Base-by-base conservation (phyloP, 1,139 yeast species). In the Geotrichum macrosporum region DNA sequence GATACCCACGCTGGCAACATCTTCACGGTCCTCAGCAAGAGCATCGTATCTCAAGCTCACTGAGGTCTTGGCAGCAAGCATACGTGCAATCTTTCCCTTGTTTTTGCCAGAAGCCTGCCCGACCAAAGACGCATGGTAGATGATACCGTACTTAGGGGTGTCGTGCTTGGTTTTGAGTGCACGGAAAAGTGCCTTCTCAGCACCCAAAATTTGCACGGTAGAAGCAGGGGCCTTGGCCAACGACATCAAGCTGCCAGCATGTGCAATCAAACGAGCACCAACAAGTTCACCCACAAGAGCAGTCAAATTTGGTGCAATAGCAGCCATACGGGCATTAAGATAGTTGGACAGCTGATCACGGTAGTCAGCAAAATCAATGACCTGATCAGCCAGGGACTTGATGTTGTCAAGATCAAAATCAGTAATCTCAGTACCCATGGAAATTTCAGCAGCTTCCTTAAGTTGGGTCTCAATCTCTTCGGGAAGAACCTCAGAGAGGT, bases 71-170 rank as follows among this genome's bases (percentile, higher is more conserved):
- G 97, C 97, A 61, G 99, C 99, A 59, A 92, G 78, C 60, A 92
- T 96, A 75, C 99, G 84, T 50, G 99, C 97, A 67, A 92, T 87
- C 75, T 89, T 88, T 72, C 98, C 99, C 78, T 92, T 94, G 75
- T 94, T 92, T 72, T 86, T 87, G 65, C 95, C 95, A 48, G 94
- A 78, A 51, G 99, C 98, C 73, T 86, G 95, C 60, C 98, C 98
- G 62, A 94, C 94, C 62, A 92, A 78, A 36, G 97, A 88, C 44
- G 98, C 94, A 67, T 94, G 98, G 76, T 92, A 92, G 58, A 92
- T 78, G 64, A 92, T 77, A 72, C 99, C 98, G 67, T 92, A 92
- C 72, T 94, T 92, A 65, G 99, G 99, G 57, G 99, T 94, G 69
- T 92, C 94, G 65, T 89, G 95, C 74, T 92, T 92, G 53, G 99